Conservation (phyloP, 1,139 yeast species). For the Kazachstania sp. region DNA sequence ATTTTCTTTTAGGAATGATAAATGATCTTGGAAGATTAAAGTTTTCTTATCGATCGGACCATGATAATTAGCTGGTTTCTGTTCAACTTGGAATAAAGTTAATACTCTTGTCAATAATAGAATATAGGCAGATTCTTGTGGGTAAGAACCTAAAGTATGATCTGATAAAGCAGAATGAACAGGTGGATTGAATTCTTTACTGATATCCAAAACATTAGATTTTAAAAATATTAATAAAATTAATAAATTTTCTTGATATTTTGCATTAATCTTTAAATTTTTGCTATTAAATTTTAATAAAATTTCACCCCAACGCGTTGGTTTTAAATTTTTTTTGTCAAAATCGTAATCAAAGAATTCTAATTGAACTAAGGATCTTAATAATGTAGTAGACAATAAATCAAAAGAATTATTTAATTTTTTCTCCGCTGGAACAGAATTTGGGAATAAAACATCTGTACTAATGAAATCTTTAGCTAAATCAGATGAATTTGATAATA, state of each 20-base stretch:
- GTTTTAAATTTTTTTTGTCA: slow-evolving; percentile 32
- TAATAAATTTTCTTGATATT: slow-evolving; percentile 35
- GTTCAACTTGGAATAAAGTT: slow-evolving; percentile 45
- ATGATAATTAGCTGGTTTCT: slow-evolving; percentile 50
- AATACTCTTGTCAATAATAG: slow-evolving; percentile 51
- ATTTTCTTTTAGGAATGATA: slow-evolving; percentile 44
- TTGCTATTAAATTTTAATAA: slow-evolving; percentile 31
- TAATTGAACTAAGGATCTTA: slow-evolving; percentile 50
- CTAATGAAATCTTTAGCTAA: slow-evolving; percentile 33
- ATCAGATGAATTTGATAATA: slow-evolving; percentile 20
- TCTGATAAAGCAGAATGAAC: slow-evolving; percentile 28
- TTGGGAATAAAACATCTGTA: slow-evolving; percentile 32
- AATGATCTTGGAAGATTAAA: slow-evolving; percentile 57
- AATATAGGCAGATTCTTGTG: slow-evolving; percentile 33
- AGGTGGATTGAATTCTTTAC: slow-evolving; percentile 28
- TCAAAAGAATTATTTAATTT: slow-evolving; percentile 41
- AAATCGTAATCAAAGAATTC: slow-evolving; percentile 43
- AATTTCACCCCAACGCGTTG: slow-evolving; percentile 52
- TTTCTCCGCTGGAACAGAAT: slow-evolving; percentile 25
- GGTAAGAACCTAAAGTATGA: slow-evolving; percentile 29
- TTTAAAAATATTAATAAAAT: slow-evolving; percentile 42
- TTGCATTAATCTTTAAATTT: slow-evolving; percentile 29
- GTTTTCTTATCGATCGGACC: slow-evolving; percentile 65
- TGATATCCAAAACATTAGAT: slow-evolving; percentile 33
- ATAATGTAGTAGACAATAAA: slow-evolving; percentile 49